phyloP scores from a whole-genome alignment of 106 monocot genomes.

The Cymbidium sinense region DNA sequence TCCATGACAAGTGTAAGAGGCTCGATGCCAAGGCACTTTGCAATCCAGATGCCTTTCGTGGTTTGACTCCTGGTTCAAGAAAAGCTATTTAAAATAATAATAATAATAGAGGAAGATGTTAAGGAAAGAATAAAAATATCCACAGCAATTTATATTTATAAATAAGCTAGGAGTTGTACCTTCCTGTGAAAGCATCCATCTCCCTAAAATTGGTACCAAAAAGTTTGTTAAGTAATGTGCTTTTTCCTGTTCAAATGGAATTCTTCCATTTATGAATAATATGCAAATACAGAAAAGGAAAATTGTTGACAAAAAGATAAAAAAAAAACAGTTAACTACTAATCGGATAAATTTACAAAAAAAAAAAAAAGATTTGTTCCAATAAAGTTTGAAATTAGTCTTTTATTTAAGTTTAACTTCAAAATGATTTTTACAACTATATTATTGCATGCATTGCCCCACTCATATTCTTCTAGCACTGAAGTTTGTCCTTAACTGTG shows the following conservation, averaged over 20 bases:
- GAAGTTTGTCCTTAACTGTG: no score
- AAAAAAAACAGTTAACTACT: no score
- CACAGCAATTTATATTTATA: neutral
- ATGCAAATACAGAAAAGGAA: no score
- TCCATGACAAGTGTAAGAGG: constrained; percentile 79
- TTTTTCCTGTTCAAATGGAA: constrained; percentile 57
- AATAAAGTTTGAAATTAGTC: no score
- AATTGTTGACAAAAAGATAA: no score
- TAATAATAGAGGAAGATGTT: neutral
- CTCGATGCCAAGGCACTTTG: constrained; percentile 55
- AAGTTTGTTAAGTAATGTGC: constrained; percentile 84
- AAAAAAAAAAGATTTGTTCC: no score
- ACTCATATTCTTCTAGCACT: no score
- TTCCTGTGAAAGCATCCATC: constrained; percentile 88
- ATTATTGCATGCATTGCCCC: no score
- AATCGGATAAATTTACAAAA: no score
- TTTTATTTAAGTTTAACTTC: no score
- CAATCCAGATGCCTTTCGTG: constrained; percentile 88
- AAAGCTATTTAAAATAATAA: neutral
- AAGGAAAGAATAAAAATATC: neutral
- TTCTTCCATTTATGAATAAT: no score
- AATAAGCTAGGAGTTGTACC: constrained; percentile 28
- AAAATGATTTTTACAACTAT: no score
- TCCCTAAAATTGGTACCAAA: constrained; percentile 80
- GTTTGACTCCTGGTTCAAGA: constrained; percentile 57